phyloP scores from a whole-genome alignment of 768 basidiomycete species.

The Cyclocybe aegerita region DNA sequence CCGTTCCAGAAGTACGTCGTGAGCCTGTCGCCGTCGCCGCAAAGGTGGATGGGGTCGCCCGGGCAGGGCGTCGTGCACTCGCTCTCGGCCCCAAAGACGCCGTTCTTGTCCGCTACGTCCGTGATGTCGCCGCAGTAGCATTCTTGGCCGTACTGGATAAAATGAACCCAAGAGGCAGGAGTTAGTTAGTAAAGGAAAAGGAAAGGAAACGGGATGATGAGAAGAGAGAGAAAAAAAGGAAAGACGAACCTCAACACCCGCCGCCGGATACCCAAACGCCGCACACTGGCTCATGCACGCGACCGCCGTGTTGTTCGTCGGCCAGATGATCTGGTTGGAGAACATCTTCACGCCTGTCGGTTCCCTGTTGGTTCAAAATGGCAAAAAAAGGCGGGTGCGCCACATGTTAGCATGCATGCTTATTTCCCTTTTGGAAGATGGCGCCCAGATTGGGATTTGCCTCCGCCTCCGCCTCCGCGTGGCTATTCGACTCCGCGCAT shows the following conservation, averaged over 20 bases:
- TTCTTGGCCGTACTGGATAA: slow-evolving; percentile 54
- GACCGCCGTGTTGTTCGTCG: slow-evolving; percentile 60
- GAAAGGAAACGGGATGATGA: too few relatives aligned
- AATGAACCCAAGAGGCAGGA: slow-evolving; percentile 4
- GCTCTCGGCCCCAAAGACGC: slow-evolving; percentile 36
- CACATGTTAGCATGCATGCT: not conserved
- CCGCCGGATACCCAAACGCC: slow-evolving; percentile 68
- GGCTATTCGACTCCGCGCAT: too few relatives aligned
- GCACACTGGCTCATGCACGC: slow-evolving; percentile 70
- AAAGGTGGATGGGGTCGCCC: slow-evolving; percentile 68
- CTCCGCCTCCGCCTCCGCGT: too few relatives aligned
- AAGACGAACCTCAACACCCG: slow-evolving; percentile 53
- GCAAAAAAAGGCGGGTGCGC: too few relatives aligned
- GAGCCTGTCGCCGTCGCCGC: slow-evolving; percentile 58
- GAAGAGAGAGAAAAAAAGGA: too few relatives aligned
- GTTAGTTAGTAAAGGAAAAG: slow-evolving; percentile 2
- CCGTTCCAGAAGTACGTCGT: slow-evolving; percentile 56
- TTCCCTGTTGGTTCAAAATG: too few relatives aligned
- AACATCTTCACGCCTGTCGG: slow-evolving; percentile 44
- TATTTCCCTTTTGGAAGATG: too few relatives aligned
- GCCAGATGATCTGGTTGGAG: slow-evolving; percentile 58
- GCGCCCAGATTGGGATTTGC: too few relatives aligned
- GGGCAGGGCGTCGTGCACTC: slow-evolving; percentile 59
- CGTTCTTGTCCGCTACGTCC: slow-evolving; percentile 45
- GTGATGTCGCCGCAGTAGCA: slow-evolving; percentile 76